Percentiles rank a stretch among this genome's conserved stretches.
phyloP scores from a whole-genome alignment of 2,329 filamentous ascomycete species.

The Dichotomopilus funicola region DNA sequence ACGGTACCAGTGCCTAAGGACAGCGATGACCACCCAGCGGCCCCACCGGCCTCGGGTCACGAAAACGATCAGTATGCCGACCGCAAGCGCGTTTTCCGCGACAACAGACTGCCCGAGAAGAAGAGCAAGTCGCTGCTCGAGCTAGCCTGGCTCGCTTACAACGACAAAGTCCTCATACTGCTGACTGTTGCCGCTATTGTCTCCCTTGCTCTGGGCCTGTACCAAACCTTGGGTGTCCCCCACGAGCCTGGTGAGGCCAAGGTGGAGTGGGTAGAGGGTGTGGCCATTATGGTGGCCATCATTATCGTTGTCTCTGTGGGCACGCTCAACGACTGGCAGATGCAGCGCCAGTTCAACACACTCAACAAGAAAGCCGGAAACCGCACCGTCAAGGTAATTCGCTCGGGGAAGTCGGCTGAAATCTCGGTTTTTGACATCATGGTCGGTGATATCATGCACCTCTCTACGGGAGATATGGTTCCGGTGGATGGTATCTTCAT shows the following conservation, averaged over 20 bases:
- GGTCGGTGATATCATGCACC: constrained; percentile 62
- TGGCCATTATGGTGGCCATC: constrained; percentile 60
- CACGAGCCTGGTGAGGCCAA: constrained; percentile 36
- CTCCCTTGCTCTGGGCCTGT: constrained; percentile 59
- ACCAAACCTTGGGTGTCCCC: constrained; percentile 53
- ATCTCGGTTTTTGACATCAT: constrained; percentile 61
- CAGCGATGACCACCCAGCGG: constrained; percentile 8
- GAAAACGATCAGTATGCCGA: constrained; percentile 33
- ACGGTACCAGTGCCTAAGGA: constrained; percentile 25
- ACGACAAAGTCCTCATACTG: constrained; percentile 62
- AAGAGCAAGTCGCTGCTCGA: constrained; percentile 55
- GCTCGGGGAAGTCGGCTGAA: constrained; percentile 57
- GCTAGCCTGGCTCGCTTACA: constrained; percentile 61
- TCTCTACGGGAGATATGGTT: constrained; percentile 63
- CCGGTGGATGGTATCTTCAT: constrained; percentile 64
- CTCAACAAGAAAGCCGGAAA: constrained; percentile 57
- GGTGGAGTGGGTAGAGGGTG: constrained; percentile 62
- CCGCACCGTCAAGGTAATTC: constrained; percentile 58
- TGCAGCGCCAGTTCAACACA: constrained; percentile 58
- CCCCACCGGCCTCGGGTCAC: constrained; percentile 7
- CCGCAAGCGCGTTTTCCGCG: constrained; percentile 50
- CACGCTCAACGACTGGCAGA: constrained; percentile 61
- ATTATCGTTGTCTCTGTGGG: constrained; percentile 58
- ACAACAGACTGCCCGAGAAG: constrained; percentile 57
- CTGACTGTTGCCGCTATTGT: constrained; percentile 59